Evolutionary conservation across 345 rosid genomes (phyloP).

Genomic region (Firmiana major): DNA sequence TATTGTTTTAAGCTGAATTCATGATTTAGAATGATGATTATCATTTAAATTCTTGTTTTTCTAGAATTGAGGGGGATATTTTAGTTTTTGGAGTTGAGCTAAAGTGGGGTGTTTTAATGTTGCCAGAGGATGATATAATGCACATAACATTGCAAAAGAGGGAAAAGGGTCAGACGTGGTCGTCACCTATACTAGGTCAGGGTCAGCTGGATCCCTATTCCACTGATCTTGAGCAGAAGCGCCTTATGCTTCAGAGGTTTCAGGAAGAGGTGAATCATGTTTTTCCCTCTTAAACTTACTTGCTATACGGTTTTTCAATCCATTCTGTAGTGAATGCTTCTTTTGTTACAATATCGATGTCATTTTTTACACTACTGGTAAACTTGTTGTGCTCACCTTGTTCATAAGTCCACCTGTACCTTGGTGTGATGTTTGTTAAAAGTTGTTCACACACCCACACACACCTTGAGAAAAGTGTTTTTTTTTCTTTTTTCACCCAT

Average conservation of each 20-base stretch:
- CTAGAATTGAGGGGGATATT: neutral
- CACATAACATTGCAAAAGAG: constrained; percentile 84
- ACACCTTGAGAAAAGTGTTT: neutral
- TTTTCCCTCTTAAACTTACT: neutral
- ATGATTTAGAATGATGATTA: neutral
- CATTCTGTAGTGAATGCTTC: neutral
- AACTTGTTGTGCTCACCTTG: neutral
- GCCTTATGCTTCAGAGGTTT: constrained; percentile 93
- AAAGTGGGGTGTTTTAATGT: constrained; percentile 6
- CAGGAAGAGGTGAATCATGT: constrained; percentile 72
- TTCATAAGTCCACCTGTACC: neutral
- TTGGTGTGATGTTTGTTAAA: neutral
- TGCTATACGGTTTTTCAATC: neutral
- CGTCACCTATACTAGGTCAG: constrained; percentile 75
- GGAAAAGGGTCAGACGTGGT: constrained; percentile 90
- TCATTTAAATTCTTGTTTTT: neutral
- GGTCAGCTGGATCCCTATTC: constrained; percentile 72
- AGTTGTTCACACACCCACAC: too few relatives aligned
- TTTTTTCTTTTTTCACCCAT: neutral
- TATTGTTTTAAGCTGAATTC: neutral
- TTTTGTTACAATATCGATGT: neutral
- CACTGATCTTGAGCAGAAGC: constrained; percentile 77
- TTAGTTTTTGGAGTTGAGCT: neutral
- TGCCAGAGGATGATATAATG: constrained; percentile 76
- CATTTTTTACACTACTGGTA: neutral